A percentile compares a stretch with the other conserved stretches of the same genome.
phyloP scores from a whole-genome alignment of 208 protist species.

The Acanthamoeba culbertsoni region DNA sequence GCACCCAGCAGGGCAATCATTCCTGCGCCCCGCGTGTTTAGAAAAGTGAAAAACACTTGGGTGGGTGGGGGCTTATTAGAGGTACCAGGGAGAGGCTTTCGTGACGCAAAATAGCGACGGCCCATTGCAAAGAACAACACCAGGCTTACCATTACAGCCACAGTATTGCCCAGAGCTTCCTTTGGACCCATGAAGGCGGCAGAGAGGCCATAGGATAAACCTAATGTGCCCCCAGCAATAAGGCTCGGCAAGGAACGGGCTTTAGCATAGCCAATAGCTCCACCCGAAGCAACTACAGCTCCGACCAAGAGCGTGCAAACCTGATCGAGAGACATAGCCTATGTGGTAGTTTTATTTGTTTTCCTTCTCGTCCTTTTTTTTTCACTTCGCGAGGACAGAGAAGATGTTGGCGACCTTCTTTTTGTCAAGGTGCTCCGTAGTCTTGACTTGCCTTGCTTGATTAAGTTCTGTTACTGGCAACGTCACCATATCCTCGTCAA shows the following conservation, averaged over 20 bases:
- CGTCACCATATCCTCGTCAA: constrained; percentile 12
- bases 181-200: neutral
- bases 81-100: constrained; percentile 1
- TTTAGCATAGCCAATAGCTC: constrained; percentile 16
- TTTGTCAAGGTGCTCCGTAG: neutral
- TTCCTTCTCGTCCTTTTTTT: neutral
- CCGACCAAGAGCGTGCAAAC: neutral
- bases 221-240: neutral
- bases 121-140: neutral
- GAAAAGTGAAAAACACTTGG: neutral
- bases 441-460: constrained; percentile 47
- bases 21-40: neutral
- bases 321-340: neutral
- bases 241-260: constrained; percentile 11
- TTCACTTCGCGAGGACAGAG: neutral
- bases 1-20: neutral
- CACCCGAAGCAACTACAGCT: neutral
- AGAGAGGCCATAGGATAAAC: neutral
- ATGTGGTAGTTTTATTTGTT: neutral
- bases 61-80: neutral
- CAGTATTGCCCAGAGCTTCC: neutral
- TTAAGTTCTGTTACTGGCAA: constrained; percentile 56
- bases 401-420: constrained; percentile 47
- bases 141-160: neutral
- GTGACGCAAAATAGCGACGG: neutral